Evolutionary conservation across 1,284 basidiomycete species (phyloP).

Genomic region (Apiotrichum gamsii): DNA sequence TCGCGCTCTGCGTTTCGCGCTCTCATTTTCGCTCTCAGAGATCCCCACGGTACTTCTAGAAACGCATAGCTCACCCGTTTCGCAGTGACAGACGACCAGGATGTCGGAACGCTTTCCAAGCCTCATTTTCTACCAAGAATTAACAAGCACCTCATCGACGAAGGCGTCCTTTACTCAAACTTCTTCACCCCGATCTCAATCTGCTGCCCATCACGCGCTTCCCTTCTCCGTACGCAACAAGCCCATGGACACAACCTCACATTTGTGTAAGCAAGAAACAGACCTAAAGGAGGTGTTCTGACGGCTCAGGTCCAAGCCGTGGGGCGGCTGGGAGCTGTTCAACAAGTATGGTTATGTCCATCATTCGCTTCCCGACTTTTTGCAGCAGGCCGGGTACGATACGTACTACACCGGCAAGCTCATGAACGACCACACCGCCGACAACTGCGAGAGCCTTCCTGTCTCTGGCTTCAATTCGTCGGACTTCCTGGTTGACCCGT

Average conservation of each 20-base stretch:
- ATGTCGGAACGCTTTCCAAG: constrained; percentile 15
- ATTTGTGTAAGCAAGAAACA: too few relatives aligned
- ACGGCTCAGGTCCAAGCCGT: constrained; percentile 22
- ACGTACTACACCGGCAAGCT: constrained; percentile 38
- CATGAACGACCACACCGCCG: constrained; percentile 33
- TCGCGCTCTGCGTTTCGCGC: too few relatives aligned
- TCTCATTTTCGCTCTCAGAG: too few relatives aligned
- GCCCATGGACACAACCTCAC: constrained; percentile 40
- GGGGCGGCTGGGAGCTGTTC: constrained; percentile 33
- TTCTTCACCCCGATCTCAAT: constrained; percentile 31
- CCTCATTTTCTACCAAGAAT: constrained; percentile 17
- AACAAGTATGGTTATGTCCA: constrained; percentile 30
- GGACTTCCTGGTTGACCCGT: constrained; percentile 36
- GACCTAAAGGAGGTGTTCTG: too few relatives aligned
- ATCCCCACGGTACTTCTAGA: too few relatives aligned
- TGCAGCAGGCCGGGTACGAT: constrained; percentile 31
- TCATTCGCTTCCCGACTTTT: constrained; percentile 30
- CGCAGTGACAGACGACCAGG: constrained; percentile 30
- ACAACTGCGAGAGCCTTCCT: constrained; percentile 24
- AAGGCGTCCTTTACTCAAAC: constrained; percentile 24
- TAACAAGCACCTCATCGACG: constrained; percentile 20
- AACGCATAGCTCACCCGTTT: too few relatives aligned
- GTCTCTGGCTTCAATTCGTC: constrained; percentile 21
- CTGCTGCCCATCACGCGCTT: constrained; percentile 33
- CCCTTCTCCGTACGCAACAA: constrained; percentile 28